Base-by-base conservation (phyloP, 768 basidiomycete species). In the Mycena haematopus region DNA sequence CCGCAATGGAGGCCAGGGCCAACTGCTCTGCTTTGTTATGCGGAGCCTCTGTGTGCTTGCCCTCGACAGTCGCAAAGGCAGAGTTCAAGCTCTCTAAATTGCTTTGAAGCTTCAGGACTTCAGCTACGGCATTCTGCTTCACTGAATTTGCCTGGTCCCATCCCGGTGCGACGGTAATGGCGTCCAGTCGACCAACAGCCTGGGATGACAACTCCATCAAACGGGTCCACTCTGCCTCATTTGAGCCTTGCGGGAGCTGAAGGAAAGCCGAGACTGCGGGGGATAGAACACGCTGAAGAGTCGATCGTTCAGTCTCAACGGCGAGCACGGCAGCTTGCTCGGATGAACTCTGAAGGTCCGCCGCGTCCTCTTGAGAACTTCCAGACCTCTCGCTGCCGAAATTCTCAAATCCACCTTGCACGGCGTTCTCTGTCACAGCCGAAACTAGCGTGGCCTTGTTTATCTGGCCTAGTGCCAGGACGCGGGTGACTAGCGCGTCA, bases 401-500 rank as follows among this genome's bases (percentile, higher is more conserved):
- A 31, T 31, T 31, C 9, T 31, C 6, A 9, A 31, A 9, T 4
- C 9, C 9, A 9, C 29, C 63, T 22, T 64, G 63, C 46, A 59
- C 57, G 57, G 57, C 63, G 46, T 64, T 42, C 29, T 38, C 46
- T 46, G 35, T 59, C 15, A 56, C 19, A n/a, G 57, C 63, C 29
- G 63, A 58, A 6, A 54, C n/a, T 10, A 64, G 47, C 0, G 58
- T 59, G 19, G 24, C 36, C 42, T 56, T 54, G 42, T 38, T 55
- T 46, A 64, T 55, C 1, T 56, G 56, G 1, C 62, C 62, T 21
- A 58, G 36, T 10, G 44, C n/a, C n/a, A 58, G 42, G 17, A 59
- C 55, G 31, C 45, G 52, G 2, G 52, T 44, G 2, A 36, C 62
- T 21, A 58, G 38, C 1, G n/a, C 57, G 46, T 63, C 56, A 24